Evolutionary conservation across 257 asterid species (phyloP).

Genomic region (Ligustrum vulgare): DNA sequence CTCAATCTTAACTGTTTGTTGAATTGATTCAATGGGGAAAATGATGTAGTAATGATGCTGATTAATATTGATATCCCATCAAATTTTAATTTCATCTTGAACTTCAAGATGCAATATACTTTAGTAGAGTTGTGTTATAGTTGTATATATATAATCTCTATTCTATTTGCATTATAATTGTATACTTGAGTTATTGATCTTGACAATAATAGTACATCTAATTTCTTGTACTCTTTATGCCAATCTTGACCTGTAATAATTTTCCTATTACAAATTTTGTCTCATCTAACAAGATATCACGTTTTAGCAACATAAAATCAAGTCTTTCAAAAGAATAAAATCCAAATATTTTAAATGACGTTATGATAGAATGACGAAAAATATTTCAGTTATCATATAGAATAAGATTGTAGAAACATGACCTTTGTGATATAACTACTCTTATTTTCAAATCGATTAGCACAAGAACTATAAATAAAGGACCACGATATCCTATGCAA

Average conservation of each 20-base stretch:
- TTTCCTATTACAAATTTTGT: not conserved
- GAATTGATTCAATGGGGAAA: not conserved
- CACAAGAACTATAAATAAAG: no score
- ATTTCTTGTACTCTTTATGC: not conserved
- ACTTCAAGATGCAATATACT: not conserved
- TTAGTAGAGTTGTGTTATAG: not conserved
- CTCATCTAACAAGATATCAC: not conserved
- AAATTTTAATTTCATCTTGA: not conserved
- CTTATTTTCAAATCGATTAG: no score
- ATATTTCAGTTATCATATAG: no score
- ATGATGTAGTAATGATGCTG: not conserved
- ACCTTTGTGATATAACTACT: no score
- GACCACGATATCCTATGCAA: no score
- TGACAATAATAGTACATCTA: not conserved
- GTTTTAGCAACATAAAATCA: not conserved
- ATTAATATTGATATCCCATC: not conserved
- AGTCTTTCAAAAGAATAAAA: not conserved
- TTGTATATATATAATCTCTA: not conserved
- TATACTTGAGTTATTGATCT: not conserved
- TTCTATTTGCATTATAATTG: not conserved
- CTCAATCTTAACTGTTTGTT: not conserved
- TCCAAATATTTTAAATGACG: not conserved
- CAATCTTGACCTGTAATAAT: not conserved
- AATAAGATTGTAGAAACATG: no score
- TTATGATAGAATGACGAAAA: not conserved